Base-by-base conservation (phyloP, 2,329 filamentous ascomycete genomes). In the Pyricularia pennisetigena region DNA sequence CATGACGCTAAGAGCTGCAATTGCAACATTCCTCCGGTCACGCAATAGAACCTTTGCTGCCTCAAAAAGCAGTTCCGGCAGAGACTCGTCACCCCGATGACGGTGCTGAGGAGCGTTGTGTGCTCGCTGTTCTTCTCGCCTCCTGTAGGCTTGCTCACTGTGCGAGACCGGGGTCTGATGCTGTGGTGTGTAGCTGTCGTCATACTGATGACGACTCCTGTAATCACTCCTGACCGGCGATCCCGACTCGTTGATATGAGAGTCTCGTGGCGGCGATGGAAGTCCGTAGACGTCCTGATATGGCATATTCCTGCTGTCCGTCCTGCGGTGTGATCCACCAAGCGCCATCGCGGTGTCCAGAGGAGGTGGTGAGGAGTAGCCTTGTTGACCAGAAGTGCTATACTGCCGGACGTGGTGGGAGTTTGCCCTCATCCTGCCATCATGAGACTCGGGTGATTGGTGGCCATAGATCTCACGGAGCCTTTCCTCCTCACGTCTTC, bases 11-110 rank as follows among this genome's bases (percentile, higher is more conserved):
- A 90, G 77, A 0, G 85, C 72, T 5, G 80, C 78, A 29, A 89
- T 88, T n/a, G 82, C 77, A 10, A 88, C 74, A 68, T 89, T 89
- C 77, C 84, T 88, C 69, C 81, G 81, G 71, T 89, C 87, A 64
- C 82, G 81, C 72, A 89, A 73, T 23, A 85, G 75, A 8, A 89
- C 82, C 35, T 82, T 80, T 66, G 79, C 77, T 0, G 86, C 85
- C 70, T 86, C 83, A 9, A 85, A 72, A 0, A 89, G 73, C 9
- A 89, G 77, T 69, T 87, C 82, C 0, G 81, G 77, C 12, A 89
- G 79, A 1, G 83, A 84, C 0, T 84, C 83, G 10, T 76, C 76
- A 69, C 65, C 65, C 8, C 65, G 65, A n/a, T 41, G 65, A 26
- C 65, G 65, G 23, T 66, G 32, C 23, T 66, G 59, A 29, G 59